Conservation (phyloP, 371 early-diverging fungal genomes). For the Mycotypha africana region DNA sequence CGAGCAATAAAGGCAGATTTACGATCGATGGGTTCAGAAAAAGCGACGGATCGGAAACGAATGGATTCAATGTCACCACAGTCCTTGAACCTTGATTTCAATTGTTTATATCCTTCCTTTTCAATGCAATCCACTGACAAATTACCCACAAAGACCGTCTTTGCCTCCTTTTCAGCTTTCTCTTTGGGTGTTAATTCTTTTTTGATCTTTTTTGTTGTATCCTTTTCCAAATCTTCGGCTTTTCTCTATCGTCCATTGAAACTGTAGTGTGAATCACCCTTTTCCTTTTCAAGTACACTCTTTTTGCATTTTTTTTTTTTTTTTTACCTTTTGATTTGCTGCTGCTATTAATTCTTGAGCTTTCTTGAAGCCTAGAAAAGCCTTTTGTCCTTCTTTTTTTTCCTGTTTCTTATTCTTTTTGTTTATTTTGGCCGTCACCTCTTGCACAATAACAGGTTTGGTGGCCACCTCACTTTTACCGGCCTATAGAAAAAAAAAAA, state of each 20-base stretch:
- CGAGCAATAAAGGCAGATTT: conserved; percentile 72
- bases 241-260: too few relatives aligned
- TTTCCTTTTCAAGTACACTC: conserved; percentile 9
- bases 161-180: conserved; percentile 44
- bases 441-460: conserved; percentile 8
- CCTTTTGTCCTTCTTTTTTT: conserved; percentile 22
- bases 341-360: conserved; percentile 21
- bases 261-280: conserved; percentile 15
- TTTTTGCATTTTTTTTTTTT: too few relatives aligned
- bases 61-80: conserved; percentile 79
- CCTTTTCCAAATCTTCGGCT: conserved; percentile 10
- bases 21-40: conserved; percentile 62
- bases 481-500: conserved; percentile 7
- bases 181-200: conserved; percentile 31
- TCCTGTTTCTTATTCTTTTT: conserved; percentile 22
- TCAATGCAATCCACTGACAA: conserved; percentile 58
- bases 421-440: conserved; percentile 6
- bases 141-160: conserved; percentile 85
- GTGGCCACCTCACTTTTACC: conserved; percentile 25
- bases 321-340: conserved; percentile 21
- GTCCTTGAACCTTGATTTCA: conserved; percentile 61
- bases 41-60: conserved; percentile 88
- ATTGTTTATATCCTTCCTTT: conserved; percentile 55
- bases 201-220: conserved; percentile 18
- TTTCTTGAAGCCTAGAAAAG: conserved; percentile 31